Evolutionary conservation across 306 rosid species (phyloP), one percentile per base, ranked within the genome.

Genomic region (Psophocarpus tetragonolobus): DNA sequence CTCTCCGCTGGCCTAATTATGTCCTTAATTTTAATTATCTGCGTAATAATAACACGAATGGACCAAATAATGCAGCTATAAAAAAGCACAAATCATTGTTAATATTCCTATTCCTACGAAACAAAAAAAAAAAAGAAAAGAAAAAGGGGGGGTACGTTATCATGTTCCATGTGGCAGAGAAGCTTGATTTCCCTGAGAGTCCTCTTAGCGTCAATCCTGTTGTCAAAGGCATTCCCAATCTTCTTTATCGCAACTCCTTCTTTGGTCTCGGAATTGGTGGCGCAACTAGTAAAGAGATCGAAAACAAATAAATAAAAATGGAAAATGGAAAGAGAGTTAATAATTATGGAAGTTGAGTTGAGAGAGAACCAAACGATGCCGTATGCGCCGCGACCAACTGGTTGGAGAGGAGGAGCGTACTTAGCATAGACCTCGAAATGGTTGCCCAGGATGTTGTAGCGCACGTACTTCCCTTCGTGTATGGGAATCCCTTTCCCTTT

Each of bases 371-470:
- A 95, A 72, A 95, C 97, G 89, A 92, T 86, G 85, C 97, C 98
- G 83, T 92, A 92, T 4, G 98, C 96, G 48, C 98, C 98, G 51
- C 98, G 96, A 23, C 98, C 97, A 36, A 95, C 96, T 33, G 98
- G 98, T 35, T 87, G 88, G 0, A 95, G 83, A 17, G 98, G 96
- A 26, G 98, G 97, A 32, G 76, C 83, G 66, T 92, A 95, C 36
- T 95, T 92, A 48, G 92, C 75, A 26, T 87, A 88, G 51, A 95
- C 88, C 68, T 95, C 91, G 39, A 95, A 95, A 54, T 81, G 39
- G 83, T 86, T 92, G 18, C 98, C 98, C 47, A 95, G 81, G 63
- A 95, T 69, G 75, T 89, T 92, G 87, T 91, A 92, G 18, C 82
- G 91, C 0, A 83, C 80, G 86, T 88, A 95, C 44, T 76, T 90